Base-by-base conservation (phyloP, 768 basidiomycete genomes). In the Amanita pallidorosea region DNA sequence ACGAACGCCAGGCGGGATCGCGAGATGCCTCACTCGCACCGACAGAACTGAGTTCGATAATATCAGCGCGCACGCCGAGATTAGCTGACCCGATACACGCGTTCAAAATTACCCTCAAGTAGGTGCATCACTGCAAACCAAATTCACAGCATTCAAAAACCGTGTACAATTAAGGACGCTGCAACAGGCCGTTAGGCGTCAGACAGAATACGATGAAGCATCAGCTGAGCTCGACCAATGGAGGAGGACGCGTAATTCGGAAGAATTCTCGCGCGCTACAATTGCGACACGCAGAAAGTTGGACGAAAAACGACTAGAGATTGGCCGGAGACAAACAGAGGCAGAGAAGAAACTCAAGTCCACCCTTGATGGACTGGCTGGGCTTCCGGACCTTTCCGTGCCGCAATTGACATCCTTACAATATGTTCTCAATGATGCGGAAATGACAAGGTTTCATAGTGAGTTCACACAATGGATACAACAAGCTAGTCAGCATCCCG, bases 381-480 rank as follows among this genome's bases (percentile, higher is more conserved):
- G 59, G 7, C 53, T 67, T 7, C 67, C 68, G 4, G 58, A 65
- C 12, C 40, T 64, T 41, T 47, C 50, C 15, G 45, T 57, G 11
- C 18, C 50, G 7, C 52, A 54, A 31, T 44, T 29, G 22, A 33
- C 47, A 25, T 20, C 20, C 12, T 23, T 37, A 31, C 53, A 54
- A 35, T 43, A 49, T 41, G 45, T 54, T 34, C 22, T 61, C 18
- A 56, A 64, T 31, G 60, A 58, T n/a, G 55, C 59, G 25, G 54
- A 54, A 9, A 44, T 69, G 23, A 45, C 55, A 42, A 35, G 45
- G 40, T 69, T 69, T 49, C 62, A 57, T 5, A 55, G 47, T 13
- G 63, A 67, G 50, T 45, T 70, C 7, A 57, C 57, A 40, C 57
- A 58, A 23, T 70, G 69, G 69, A 61, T 69, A 40, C 51, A 58